Evolutionary conservation across 2,329 filamentous ascomycete species (phyloP).

Genomic region (Fusarium bactridioides): DNA sequence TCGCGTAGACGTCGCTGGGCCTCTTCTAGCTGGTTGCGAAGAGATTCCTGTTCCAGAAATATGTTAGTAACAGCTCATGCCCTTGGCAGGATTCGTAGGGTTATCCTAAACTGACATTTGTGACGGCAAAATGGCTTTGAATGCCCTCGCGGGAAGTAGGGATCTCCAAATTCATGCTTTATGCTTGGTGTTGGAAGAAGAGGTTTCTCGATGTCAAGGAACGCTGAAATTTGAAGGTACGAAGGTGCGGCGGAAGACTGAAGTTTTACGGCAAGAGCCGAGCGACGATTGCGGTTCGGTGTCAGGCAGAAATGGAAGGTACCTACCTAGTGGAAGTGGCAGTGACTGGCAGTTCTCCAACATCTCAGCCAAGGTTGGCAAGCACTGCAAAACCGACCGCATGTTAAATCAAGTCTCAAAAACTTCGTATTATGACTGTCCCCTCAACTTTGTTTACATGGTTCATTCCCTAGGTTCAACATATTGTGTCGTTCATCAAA

Average conservation of each 20-base stretch:
- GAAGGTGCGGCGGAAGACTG: accelerated
- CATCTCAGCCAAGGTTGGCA: too few relatives aligned
- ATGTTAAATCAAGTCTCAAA: accelerated
- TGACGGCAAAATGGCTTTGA: too few relatives aligned
- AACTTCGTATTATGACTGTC: accelerated
- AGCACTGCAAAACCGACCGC: too few relatives aligned
- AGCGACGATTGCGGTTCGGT: background rate
- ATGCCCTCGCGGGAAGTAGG: too few relatives aligned
- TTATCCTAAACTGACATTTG: too few relatives aligned
- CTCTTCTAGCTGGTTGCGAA: background rate
- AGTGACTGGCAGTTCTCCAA: background rate
- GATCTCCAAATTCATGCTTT: too few relatives aligned
- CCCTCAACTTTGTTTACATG: background rate
- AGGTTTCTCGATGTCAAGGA: accelerated
- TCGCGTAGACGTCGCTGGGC: too few relatives aligned
- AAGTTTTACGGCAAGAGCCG: accelerated
- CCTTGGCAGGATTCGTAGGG: too few relatives aligned
- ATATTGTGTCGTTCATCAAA: too few relatives aligned
- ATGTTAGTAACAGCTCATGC: too few relatives aligned
- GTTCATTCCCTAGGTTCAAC: too few relatives aligned
- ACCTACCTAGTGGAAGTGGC: background rate
- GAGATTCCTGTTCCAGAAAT: background rate
- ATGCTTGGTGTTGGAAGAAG: background rate
- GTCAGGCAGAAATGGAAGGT: background rate
- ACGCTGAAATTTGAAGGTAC: background rate